Percentiles rank a stretch among this genome's conserved stretches.
These are phyloP conservation scores for Lodderomyces beijingensis DNA, from an alignment of 1,139 yeast species.

Conservation along the genomic window DNA sequence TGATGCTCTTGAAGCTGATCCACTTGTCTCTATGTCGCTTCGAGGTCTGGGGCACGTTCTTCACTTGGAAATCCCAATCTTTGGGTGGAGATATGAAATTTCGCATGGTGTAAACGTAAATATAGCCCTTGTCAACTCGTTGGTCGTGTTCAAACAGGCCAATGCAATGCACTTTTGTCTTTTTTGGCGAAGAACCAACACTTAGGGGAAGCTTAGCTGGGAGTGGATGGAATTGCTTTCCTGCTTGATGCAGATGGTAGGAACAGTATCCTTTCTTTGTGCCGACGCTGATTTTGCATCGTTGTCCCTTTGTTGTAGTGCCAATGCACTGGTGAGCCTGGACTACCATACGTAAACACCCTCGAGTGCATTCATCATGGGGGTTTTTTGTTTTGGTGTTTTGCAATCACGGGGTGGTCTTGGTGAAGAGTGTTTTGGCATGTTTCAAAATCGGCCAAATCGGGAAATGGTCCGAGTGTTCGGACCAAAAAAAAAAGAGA, in stretches of 20 bases:
- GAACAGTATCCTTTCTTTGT: constrained; percentile 23
- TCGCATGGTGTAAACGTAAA: constrained; percentile 49
- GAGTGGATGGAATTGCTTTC: neutral
- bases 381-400: too few species aligned
- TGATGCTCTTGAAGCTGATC: constrained; percentile 36
- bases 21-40: constrained; percentile 22
- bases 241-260: constrained; percentile 18
- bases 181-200: too few species aligned
- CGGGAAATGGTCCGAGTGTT: constrained; percentile 1
- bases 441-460: constrained; percentile 1
- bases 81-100: constrained; percentile 18
- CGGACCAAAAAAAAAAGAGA: too few species aligned
- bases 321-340: constrained; percentile 25
- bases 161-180: too few species aligned
- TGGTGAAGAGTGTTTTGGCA: too few species aligned
- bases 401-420: too few species aligned
- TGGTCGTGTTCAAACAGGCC: too few species aligned
- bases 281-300: constrained; percentile 22
- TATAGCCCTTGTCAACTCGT: constrained; percentile 40
- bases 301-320: constrained; percentile 24
- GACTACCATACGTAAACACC: constrained; percentile 1
- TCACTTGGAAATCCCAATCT: constrained; percentile 26
- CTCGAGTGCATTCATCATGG: too few species aligned
- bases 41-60: constrained; percentile 26
- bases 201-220: too few species aligned